phyloP scores from a whole-genome alignment of 2,329 filamentous ascomycete genomes.

The Clonostachys rhizophaga region DNA sequence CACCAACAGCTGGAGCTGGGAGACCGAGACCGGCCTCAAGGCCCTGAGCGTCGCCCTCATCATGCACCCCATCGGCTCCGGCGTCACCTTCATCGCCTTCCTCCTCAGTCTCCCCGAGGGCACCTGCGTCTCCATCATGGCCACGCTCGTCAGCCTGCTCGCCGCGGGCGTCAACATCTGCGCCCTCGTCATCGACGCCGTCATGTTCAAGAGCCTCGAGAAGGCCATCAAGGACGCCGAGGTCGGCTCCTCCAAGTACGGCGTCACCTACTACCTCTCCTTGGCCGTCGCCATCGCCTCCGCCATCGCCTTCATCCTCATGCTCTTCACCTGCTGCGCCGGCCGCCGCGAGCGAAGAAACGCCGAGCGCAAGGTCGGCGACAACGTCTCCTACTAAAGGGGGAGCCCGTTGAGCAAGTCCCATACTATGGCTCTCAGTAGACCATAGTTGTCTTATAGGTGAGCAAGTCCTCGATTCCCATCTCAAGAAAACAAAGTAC shows the following conservation, averaged over 20 bases:
- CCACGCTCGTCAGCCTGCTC: slow-evolving; percentile 41
- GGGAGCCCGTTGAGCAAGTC: neutral
- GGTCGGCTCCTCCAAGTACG: slow-evolving; percentile 39
- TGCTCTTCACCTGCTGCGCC: slow-evolving; percentile 59
- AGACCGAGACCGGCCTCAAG: slow-evolving; percentile 27
- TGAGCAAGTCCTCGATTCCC: too few relatives aligned
- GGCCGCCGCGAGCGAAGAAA: slow-evolving; percentile 22
- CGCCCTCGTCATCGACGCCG: slow-evolving; percentile 52
- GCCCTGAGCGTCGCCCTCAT: slow-evolving; percentile 55
- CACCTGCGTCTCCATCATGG: slow-evolving; percentile 43
- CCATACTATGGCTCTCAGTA: neutral
- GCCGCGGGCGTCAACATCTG: slow-evolving; percentile 43
- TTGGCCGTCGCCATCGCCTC: slow-evolving; percentile 50
- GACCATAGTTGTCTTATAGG: too few relatives aligned
- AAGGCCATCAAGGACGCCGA: slow-evolving; percentile 42
- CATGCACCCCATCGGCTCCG: slow-evolving; percentile 56
- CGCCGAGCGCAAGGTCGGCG: too few relatives aligned
- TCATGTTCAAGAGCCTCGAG: slow-evolving; percentile 47
- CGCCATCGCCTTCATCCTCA: slow-evolving; percentile 49
- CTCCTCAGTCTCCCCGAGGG: slow-evolving; percentile 17
- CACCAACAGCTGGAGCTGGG: slow-evolving; percentile 31
- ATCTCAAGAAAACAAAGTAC: too few relatives aligned
- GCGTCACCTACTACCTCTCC: slow-evolving; percentile 53
- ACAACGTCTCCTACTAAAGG: too few relatives aligned
- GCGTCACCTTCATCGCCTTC: slow-evolving; percentile 54